phyloP scores from a whole-genome alignment of 2,329 filamentous ascomycete species.

The Berkeleyomyces rouxiae region DNA sequence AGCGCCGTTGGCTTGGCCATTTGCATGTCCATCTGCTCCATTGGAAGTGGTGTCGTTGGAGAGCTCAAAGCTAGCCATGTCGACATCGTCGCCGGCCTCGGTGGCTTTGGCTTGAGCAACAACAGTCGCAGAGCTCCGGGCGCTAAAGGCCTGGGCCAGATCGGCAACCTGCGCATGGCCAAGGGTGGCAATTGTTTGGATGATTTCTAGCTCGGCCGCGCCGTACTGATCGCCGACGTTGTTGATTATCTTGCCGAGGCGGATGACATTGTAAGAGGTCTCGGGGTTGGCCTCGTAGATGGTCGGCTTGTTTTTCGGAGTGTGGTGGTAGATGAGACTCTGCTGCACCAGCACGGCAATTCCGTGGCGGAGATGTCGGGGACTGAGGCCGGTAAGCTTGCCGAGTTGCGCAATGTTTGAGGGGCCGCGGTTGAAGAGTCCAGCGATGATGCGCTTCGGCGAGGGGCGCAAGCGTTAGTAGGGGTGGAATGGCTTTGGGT shows the following conservation, averaged over 20 bases:
- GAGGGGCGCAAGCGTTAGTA: background rate
- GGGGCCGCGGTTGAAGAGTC: conserved; percentile 63
- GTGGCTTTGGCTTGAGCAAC: conserved; percentile 17
- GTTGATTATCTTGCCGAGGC: conserved; percentile 66
- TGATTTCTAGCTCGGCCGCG: conserved; percentile 52
- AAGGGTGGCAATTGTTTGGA: conserved; percentile 57
- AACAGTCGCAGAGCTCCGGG: conserved; percentile 17
- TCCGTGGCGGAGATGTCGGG: conserved; percentile 63
- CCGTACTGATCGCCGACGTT: conserved; percentile 61
- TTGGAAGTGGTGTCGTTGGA: conserved; percentile 10
- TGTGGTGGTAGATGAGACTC: conserved; percentile 63
- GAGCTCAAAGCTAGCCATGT: background rate
- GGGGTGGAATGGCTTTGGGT: background rate
- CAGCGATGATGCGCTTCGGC: conserved; percentile 62
- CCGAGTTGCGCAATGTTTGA: conserved; percentile 53
- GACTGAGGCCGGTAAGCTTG: conserved; percentile 53
- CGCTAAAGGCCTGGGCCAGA: conserved; percentile 44
- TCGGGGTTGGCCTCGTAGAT: conserved; percentile 73
- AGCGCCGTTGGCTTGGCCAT: conserved; percentile 18
- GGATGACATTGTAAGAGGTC: conserved; percentile 66
- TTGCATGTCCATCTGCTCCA: conserved; percentile 16
- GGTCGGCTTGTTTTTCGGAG: conserved; percentile 40
- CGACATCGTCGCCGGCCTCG: conserved; percentile 15
- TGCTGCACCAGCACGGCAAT: conserved; percentile 77
- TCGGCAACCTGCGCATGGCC: conserved; percentile 62